Conservation (phyloP, 768 basidiomycete genomes). For the Holtermannia corniformis region DNA sequence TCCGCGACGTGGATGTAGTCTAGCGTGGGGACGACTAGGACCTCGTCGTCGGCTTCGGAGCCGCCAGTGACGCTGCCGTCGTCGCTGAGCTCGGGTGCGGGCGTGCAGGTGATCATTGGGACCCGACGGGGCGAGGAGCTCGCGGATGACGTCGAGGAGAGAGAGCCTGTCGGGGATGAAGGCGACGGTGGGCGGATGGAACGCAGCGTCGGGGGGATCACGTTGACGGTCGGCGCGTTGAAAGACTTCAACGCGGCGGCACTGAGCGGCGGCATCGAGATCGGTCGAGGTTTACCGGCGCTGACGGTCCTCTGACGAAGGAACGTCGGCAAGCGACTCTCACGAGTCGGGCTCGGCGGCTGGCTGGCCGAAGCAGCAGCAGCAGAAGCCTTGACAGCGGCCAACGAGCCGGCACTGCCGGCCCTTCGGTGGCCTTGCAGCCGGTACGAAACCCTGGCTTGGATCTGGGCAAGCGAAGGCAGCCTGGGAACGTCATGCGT, state of each 20-base stretch:
- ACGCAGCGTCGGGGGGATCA: slow-evolving; percentile 14
- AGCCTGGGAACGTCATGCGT: slow-evolving; percentile 6
- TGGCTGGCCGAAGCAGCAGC: no score
- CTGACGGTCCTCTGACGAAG: slow-evolving; percentile 23
- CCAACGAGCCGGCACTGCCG: slow-evolving; percentile 16
- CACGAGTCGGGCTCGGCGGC: slow-evolving; percentile 18
- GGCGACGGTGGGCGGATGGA: slow-evolving; percentile 10
- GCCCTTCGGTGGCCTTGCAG: slow-evolving; percentile 13
- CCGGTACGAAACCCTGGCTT: slow-evolving; percentile 24
- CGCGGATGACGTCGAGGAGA: not conserved
- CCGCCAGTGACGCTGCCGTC: slow-evolving; percentile 15
- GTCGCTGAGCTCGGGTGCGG: slow-evolving; percentile 13
- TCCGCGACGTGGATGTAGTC: not conserved
- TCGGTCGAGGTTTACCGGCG: slow-evolving; percentile 11
- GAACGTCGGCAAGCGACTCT: slow-evolving; percentile 24
- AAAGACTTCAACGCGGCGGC: not conserved
- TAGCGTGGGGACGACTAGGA: slow-evolving; percentile 11
- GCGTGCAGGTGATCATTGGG: slow-evolving; percentile 35
- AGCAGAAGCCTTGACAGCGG: slow-evolving; percentile 20
- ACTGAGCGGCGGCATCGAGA: slow-evolving; percentile 14
- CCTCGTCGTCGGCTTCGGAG: slow-evolving; percentile 23
- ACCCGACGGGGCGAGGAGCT: slow-evolving; percentile 10
- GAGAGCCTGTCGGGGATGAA: slow-evolving; percentile 19
- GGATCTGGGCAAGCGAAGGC: slow-evolving; percentile 29
- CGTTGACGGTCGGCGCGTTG: slow-evolving; percentile 9